Evolutionary conservation across 2,329 filamentous ascomycete genomes (phyloP), one percentile per base, ranked within the genome.

Genomic region (Hymenoscyphus occultus): DNA sequence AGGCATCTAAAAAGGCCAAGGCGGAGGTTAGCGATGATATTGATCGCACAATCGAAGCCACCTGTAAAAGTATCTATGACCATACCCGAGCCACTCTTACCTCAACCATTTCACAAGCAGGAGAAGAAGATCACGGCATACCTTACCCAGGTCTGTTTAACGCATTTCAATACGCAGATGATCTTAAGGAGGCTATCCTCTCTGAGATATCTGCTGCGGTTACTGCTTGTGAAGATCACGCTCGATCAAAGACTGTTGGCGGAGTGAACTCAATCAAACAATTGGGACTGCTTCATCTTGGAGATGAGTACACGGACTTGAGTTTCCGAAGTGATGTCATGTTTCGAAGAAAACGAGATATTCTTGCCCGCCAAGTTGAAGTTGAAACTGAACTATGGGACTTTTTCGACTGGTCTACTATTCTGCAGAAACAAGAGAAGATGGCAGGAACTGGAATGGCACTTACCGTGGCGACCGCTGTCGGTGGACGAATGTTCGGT

Each of bases 361-460:
- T 87, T 1, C 80, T 97, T 51, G 93, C 92, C 5, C 87, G 92
- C 69, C 89, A 96, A 74, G 88, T 98, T 16, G 88, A 97, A 67
- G 88, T 97, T 22, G 87, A 95, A 62, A 91, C 95, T 3, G 93
- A 99, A 74, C 72, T 97, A 0, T 90, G 84, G 84, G 95, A 99
- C 79, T 98, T 99, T 81, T 91, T 99, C 73, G 95, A 99, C 77
- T 83, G 93, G 77, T 84, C 87, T 19, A 90, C 87, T 12, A 79
- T 98, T 5, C 84, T 96, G 80, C 92, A 97, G 74, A 85, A 88
- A 62, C 94, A 98, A 76, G 95, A 99, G 78, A 99, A 98, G 82
- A 84, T 96, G 64, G 93, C 94, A 5, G 92, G 94, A 48, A 96
- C 93, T 2, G 91, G 95, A 69, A 93, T 99, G 90, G 95, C 94